These are phyloP conservation scores for Phaeoacremonium minimum DNA, from an alignment of 2,329 filamentous ascomycete species.

Conservation along the genomic window DNA sequence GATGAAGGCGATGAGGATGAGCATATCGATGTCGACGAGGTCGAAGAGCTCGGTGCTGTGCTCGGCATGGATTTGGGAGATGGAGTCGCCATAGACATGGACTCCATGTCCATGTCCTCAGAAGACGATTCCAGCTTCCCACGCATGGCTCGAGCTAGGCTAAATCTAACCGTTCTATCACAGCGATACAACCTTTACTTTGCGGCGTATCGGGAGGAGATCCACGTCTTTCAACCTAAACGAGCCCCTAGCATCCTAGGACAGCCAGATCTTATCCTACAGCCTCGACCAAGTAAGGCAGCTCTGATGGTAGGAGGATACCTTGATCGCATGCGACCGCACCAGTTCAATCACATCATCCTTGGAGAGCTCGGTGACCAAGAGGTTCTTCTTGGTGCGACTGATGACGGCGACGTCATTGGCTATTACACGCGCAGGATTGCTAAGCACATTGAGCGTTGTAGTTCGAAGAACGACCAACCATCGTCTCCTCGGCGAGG, in stretches of 20 bases:
- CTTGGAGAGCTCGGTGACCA: constrained; percentile 64
- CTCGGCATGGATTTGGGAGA: not conserved
- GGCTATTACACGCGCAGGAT: constrained; percentile 62
- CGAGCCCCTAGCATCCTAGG: constrained; percentile 45
- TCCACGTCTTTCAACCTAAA: constrained; percentile 52
- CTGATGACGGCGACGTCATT: constrained; percentile 72
- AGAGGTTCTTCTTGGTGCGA: constrained; percentile 64
- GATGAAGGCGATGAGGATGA: not conserved
- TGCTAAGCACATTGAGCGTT: constrained; percentile 33
- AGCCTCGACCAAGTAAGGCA: constrained; percentile 33
- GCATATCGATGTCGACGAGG: not conserved
- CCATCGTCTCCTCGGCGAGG: not conserved
- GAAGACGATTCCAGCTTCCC: constrained; percentile 14
- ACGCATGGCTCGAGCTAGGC: constrained; percentile 26
- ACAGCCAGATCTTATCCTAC: constrained; percentile 45
- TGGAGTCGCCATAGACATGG: not conserved
- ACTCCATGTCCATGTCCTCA: not conserved
- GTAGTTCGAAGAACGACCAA: not conserved
- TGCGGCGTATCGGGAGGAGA: constrained; percentile 49
- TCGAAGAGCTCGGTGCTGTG: not conserved
- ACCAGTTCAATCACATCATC: constrained; percentile 66
- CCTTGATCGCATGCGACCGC: constrained; percentile 46
- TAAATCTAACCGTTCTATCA: constrained; percentile 55
- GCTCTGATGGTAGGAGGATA: constrained; percentile 41
- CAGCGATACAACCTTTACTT: constrained; percentile 60